Conservation (phyloP, 2,329 filamentous ascomycete species). For the Aspergillus hiratsukae region DNA sequence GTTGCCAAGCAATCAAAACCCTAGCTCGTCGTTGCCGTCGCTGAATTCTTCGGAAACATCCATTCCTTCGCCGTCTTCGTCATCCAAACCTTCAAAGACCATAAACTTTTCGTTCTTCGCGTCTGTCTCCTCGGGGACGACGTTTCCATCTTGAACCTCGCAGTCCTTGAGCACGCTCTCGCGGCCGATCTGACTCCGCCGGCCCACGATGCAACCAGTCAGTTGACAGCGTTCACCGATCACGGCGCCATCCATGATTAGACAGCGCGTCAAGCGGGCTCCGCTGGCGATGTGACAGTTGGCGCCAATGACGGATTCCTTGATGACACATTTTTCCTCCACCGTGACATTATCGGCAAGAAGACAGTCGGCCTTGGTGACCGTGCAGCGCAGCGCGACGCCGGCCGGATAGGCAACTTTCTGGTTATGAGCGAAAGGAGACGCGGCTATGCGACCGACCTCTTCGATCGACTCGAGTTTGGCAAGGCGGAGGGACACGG, state of each 20-base stretch:
- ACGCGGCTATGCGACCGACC: constrained; percentile 52
- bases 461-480: constrained; percentile 69
- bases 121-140: constrained; percentile 73
- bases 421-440: constrained; percentile 69
- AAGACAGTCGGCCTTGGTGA: constrained; percentile 75
- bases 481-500: constrained; percentile 78
- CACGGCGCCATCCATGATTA: constrained; percentile 88
- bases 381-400: constrained; percentile 73
- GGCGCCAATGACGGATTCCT: constrained; percentile 82
- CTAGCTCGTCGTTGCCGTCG: not conserved
- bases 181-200: constrained; percentile 76
- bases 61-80: constrained; percentile 31
- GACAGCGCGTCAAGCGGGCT: constrained; percentile 79
- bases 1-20: not conserved
- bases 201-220: constrained; percentile 81
- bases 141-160: constrained; percentile 81
- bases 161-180: constrained; percentile 78
- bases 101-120: constrained; percentile 61
- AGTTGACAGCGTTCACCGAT: constrained; percentile 80
- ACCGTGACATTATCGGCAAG: constrained; percentile 86
- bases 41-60: constrained; percentile 26
- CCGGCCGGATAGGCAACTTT: constrained; percentile 83
- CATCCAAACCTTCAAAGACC: constrained; percentile 45
- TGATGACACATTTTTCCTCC: constrained; percentile 85
- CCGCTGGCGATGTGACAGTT: constrained; percentile 82